Percentiles rank a stretch among this genome's conserved stretches.
Evolutionary conservation across 371 early-diverging fungal genomes (phyloP).

Genomic region (Apophysomyces variabilis): DNA sequence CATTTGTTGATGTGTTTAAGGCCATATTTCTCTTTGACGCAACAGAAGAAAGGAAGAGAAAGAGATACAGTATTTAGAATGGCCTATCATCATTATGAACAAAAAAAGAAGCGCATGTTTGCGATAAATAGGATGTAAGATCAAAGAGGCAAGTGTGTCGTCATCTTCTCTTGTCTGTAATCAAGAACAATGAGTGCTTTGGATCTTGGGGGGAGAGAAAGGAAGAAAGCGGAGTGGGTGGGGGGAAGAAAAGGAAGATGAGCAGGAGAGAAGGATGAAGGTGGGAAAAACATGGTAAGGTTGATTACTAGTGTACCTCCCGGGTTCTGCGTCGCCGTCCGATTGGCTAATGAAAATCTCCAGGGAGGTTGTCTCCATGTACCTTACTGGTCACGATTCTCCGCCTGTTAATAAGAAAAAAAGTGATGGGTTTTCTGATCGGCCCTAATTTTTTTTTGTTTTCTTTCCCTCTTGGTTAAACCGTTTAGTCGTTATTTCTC

Average conservation of each 20-base stretch:
- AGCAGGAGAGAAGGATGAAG: neutral
- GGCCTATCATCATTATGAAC: too few species aligned
- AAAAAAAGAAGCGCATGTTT: too few species aligned
- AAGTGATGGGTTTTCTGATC: neutral
- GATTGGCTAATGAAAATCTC: slow-evolving; percentile 24
- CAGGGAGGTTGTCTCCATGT: slow-evolving; percentile 8
- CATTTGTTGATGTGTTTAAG: too few species aligned
- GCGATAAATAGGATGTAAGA: too few species aligned
- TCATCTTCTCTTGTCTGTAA: neutral
- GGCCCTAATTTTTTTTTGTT: slow-evolving; percentile 3
- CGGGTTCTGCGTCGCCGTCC: slow-evolving; percentile 32
- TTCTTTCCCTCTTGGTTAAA: neutral
- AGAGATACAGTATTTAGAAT: too few species aligned
- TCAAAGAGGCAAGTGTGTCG: too few species aligned
- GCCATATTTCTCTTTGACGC: neutral
- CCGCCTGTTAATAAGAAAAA: neutral
- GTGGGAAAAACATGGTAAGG: neutral
- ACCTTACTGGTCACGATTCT: slow-evolving; percentile 10
- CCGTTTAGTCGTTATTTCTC: neutral
- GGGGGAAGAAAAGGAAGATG: neutral
- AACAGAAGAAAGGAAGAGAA: neutral
- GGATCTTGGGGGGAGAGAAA: neutral
- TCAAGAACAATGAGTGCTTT: slow-evolving; percentile 14
- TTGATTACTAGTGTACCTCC: slow-evolving; percentile 7
- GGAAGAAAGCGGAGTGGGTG: neutral